phyloP scores from a whole-genome alignment of 495 filamentous ascomycete species.

The Mytilinidion resinicola region DNA sequence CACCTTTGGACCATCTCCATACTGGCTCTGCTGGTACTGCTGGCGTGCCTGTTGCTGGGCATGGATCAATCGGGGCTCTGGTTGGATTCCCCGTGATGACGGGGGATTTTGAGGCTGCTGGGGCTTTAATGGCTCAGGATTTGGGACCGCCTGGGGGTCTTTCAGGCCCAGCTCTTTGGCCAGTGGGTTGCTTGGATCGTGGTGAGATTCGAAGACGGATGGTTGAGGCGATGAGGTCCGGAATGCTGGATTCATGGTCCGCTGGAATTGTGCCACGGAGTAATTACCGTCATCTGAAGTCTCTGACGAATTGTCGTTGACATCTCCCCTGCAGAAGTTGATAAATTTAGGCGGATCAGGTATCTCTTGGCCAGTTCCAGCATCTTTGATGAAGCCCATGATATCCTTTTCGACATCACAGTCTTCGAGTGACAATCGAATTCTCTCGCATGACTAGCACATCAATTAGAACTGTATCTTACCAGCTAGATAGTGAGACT shows the following conservation, averaged over 20 bases:
- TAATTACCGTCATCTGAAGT: constrained; percentile 78
- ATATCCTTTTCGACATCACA: constrained; percentile 98
- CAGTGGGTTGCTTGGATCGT: constrained; percentile 69
- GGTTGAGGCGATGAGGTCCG: constrained; percentile 84
- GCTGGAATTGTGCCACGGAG: constrained; percentile 89
- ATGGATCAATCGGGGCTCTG: constrained; percentile 33
- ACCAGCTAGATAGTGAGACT: constrained; percentile 24
- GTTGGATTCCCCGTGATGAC: constrained; percentile 16
- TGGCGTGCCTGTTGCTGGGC: constrained; percentile 31
- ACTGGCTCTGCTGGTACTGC: constrained; percentile 45
- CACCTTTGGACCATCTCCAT: constrained; percentile 59
- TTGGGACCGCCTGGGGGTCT: constrained; percentile 35
- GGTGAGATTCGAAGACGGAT: constrained; percentile 81
- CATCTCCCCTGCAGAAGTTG: constrained; percentile 92
- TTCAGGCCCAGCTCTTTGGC: constrained; percentile 55
- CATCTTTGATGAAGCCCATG: constrained; percentile 76
- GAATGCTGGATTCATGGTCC: constrained; percentile 91
- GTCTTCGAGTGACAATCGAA: constrained; percentile 87
- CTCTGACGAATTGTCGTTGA: constrained; percentile 74
- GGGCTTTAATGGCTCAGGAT: constrained; percentile 2
- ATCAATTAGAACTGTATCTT: background rate
- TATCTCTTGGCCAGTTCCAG: constrained; percentile 91
- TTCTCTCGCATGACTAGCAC: constrained; percentile 78
- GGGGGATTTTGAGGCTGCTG: background rate
- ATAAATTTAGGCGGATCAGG: constrained; percentile 96